Base-by-base conservation (phyloP, 2,329 filamentous ascomycete genomes). In the Stagonosporopsis rhizophila region DNA sequence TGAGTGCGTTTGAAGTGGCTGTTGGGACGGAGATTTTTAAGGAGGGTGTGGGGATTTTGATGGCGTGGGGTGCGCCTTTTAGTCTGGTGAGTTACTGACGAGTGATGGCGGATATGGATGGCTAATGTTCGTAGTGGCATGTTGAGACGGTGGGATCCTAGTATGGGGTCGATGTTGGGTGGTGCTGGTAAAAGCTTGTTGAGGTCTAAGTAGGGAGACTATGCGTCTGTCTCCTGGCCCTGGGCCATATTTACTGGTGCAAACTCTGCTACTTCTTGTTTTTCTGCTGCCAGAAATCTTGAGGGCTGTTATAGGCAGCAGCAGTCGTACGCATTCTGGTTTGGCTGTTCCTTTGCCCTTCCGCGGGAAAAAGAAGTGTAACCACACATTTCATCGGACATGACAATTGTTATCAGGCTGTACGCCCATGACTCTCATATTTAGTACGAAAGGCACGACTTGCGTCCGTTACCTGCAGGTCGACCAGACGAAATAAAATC, bases 181-280 rank as follows among this genome's bases (percentile, higher is more conserved):
- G 28, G 9, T 14, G 28, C 8, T 30, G 4, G 12, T n/a, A n/a
- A n/a, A n/a, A n/a, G n/a, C n/a, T n/a, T n/a, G n/a, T n/a, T n/a
- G n/a, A n/a, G n/a, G n/a, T n/a, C n/a, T n/a, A n/a, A 25, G 23
- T 2, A 8, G 6, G 23, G 23, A 25, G 23, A 25, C 23, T 6
- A 25, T 25, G 23, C 4, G 35, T 75, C 76, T 1, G 78, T 85
- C 6, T 85, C 85, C 59, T 85, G 82, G 81, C 82, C 84, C 54
- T 72, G 85, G 4, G 71, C 79, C 27, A 82, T 85, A 19, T 73
- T 81, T 45, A 70, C 77, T 0, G 78, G 72, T 0, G 66, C 58
- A 22, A 22, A 77, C 75, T 44, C 54, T 79, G 6, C 9, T 74
- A 5, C 8, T 74, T 0, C 44, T 79, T 1, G 49, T 71, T 15